Evolutionary conservation across 306 rosid genomes (phyloP).

Genomic region (Rosa chinensis): DNA sequence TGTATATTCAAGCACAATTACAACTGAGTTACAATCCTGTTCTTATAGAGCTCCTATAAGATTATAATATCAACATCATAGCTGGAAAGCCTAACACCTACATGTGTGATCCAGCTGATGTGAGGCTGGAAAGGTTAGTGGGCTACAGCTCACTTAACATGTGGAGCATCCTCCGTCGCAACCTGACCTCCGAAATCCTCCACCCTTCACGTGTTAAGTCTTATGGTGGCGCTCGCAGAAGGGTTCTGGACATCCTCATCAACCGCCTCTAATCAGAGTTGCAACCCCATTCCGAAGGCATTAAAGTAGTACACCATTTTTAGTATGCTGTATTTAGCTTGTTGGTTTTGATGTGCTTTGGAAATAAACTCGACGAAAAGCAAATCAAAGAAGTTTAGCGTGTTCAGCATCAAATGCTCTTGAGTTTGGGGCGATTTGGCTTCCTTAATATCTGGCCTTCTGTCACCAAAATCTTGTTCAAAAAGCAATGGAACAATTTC

Average conservation of each 20-base stretch:
- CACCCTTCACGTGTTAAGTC: slow-evolving; percentile 17
- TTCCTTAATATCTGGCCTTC: slow-evolving; percentile 4
- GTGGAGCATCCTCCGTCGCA: slow-evolving; percentile 31
- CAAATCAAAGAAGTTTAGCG: slow-evolving; percentile 13
- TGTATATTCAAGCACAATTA: too few relatives aligned
- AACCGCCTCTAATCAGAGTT: neutral
- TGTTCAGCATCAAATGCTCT: neutral
- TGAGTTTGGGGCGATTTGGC: neutral
- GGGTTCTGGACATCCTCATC: slow-evolving; percentile 16
- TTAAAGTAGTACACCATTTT: slow-evolving; percentile 1
- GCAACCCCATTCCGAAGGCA: neutral
- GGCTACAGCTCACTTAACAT: too few relatives aligned
- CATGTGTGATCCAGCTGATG: too few relatives aligned
- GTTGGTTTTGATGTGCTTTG: slow-evolving; percentile 23
- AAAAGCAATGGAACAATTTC: slow-evolving; percentile 4
- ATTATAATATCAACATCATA: too few relatives aligned
- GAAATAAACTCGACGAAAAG: slow-evolving; percentile 11
- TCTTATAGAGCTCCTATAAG: too few relatives aligned
- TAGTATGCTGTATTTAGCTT: slow-evolving; percentile 26
- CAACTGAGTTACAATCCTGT: too few relatives aligned
- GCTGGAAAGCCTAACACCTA: too few relatives aligned
- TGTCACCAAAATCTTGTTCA: neutral
- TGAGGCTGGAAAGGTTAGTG: too few relatives aligned
- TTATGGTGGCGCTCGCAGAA: slow-evolving; percentile 11
- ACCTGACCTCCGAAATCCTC: slow-evolving; percentile 26